Evolutionary conservation across 2,329 filamentous ascomycete genomes (phyloP).

Genomic region (Ilyonectria destructans): DNA sequence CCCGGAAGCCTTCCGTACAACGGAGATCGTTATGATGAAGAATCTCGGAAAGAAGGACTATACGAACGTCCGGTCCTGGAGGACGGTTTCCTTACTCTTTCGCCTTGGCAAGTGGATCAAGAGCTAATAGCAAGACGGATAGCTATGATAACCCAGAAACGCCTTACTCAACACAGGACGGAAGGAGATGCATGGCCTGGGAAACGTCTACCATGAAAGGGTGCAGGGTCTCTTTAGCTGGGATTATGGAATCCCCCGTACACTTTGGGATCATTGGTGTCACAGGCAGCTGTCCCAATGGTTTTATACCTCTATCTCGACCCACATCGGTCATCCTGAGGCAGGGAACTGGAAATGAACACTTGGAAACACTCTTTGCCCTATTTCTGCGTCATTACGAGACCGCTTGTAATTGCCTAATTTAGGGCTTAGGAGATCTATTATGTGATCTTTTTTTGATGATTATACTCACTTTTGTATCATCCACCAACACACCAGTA

Average conservation of each 20-base stretch:
- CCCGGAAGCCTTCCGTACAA: too few species aligned
- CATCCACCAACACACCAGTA: neutral
- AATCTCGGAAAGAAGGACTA: too few species aligned
- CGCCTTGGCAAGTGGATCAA: too few species aligned
- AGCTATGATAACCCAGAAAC: too few species aligned
- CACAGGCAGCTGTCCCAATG: neutral
- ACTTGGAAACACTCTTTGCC: neutral
- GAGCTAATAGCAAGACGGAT: too few species aligned
- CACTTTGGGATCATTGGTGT: neutral
- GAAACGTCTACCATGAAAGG: neutral
- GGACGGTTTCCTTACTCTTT: too few species aligned
- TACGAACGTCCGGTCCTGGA: too few species aligned
- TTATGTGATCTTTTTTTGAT: neutral
- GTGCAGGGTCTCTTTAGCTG: neutral
- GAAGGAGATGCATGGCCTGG: neutral
- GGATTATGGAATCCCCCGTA: neutral
- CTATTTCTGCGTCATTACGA: neutral
- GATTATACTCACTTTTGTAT: neutral
- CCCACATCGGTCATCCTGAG: neutral
- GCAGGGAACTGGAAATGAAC: neutral
- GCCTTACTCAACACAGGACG: too few species aligned
- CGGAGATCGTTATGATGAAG: too few species aligned
- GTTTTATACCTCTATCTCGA: neutral
- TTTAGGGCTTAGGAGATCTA: neutral
- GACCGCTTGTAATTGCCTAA: neutral